phyloP scores from a whole-genome alignment of 129 eudicot genomes.

The Solidago caesia region DNA sequence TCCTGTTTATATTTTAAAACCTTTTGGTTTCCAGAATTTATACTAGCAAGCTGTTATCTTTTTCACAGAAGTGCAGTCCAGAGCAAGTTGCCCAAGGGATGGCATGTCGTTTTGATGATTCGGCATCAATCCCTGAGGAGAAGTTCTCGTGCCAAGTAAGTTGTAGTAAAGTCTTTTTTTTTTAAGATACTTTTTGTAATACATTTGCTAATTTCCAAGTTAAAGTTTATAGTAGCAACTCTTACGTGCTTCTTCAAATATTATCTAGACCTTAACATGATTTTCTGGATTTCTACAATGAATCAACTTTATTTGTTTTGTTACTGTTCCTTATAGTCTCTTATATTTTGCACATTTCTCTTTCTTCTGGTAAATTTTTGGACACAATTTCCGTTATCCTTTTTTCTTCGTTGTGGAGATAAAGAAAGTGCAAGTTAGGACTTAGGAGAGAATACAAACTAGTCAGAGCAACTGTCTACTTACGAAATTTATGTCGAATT shows the following conservation, averaged over 20 bases:
- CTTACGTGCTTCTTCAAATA: not conserved
- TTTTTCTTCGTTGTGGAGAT: not conserved
- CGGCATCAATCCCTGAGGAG: slow-evolving; percentile 24
- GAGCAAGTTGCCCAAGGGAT: slow-evolving; percentile 31
- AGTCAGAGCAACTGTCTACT: too few relatives aligned
- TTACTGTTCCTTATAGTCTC: not conserved
- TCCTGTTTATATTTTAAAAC: not conserved
- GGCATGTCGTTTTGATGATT: slow-evolving; percentile 24
- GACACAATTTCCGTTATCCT: not conserved
- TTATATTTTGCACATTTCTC: not conserved
- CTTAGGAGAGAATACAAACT: too few relatives aligned
- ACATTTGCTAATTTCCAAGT: not conserved
- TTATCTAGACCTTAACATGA: not conserved
- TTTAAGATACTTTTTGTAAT: not conserved
- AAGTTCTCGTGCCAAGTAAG: slow-evolving; percentile 33
- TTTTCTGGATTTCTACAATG: not conserved
- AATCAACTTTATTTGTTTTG: not conserved
- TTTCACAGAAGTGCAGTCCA: slow-evolving; percentile 30
- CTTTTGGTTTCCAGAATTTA: slow-evolving; percentile 5
- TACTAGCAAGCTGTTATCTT: not conserved
- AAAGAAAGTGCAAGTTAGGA: too few relatives aligned
- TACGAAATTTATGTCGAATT: too few relatives aligned
- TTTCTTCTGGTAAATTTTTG: not conserved
- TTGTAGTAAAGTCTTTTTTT: slow-evolving; percentile 4
- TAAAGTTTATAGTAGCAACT: not conserved